Base-by-base conservation (phyloP, 1,284 basidiomycete species). In the Abortiporus biennis region DNA sequence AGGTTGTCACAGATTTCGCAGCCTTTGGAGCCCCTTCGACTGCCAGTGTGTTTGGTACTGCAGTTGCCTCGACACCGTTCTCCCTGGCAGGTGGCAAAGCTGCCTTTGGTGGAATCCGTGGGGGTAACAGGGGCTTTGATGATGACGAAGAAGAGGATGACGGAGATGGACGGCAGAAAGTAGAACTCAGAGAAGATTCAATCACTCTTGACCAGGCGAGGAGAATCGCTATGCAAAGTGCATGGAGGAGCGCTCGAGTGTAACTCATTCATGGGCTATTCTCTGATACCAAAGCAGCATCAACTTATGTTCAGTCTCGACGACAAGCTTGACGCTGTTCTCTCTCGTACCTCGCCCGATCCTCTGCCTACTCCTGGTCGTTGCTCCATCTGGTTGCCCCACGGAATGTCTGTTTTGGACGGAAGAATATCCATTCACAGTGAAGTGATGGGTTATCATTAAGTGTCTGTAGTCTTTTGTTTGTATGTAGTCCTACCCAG, bases 1-100 rank as follows among this genome's bases (percentile, higher is more conserved):
- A 85, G 54, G 87, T 95, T 15, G 81, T 94, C 15, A 80, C 80
- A 19, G 87, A 92, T 54, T 96, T 96, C 64, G 88, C 90, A 37
- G 73, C 91, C 0, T 96, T 96, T 57, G 86, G 88, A n/a, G 85
- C 85, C 6, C 73, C 82, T 1, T 72, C 78, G 45, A 76, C 72
- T 13, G 73, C 78, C 1, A 87, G 84, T 53, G 85, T 90, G 22
- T 89, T 88, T 52, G 81, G 80, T 20, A 89, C 87, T 2, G 84
- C 84, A 11, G 86, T 92, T 6, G 78, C 81, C 17, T 70, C 77
- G 4, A 78, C 82, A 13, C 86, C 83, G 4, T 89, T 88, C 65
- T 87, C 83, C 16, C 66, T 87, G 42, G 86, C 86, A 3, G 85
- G 85, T 15, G 80, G 83, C 23, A 83, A 80, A 61, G 85, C 86